Evolutionary conservation across 2,329 filamentous ascomycete species (phyloP), one percentile per base, ranked within the genome.

Genomic region (Pseudogymnoascus sp.): DNA sequence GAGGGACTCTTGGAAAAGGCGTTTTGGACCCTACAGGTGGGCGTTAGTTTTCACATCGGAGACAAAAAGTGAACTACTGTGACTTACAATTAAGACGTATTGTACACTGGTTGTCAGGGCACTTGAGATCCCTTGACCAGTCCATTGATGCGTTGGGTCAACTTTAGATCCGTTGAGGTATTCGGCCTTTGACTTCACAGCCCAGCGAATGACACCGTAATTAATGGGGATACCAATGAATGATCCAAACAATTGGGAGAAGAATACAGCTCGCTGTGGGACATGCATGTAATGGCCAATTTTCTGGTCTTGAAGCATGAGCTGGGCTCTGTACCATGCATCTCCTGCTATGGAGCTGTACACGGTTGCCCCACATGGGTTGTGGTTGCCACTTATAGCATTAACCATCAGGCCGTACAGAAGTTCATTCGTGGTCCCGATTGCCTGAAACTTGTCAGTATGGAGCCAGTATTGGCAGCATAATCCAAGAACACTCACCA

Each of bases 241-340:
- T 14, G 79, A 81, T 3, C 81, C 83, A 32, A 85, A 82, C 3
- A 86, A 74, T 66, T 86, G 83, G 1, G 80, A 81, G 68, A 85
- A 82, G 72, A 86, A 85, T 5, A 85, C 78, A 0, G 78, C 74
- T 11, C 79, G 78, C 1, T 83, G 83, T 0, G 82, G 81, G 0
- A 86, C 76, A 60, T 86, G 81, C 78, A 84, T 83, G 65, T 85
- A 86, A 65, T 85, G 82, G 0, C 82, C 83, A n/a, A 86, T 83
- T 67, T 85, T 83, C 67, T 82, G 80, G 66, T 86, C 83, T 65
- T 86, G 82, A 0, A 85, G 73, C 74, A 84, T 82, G 20, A 78
- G 75, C 64, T 82, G 80, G 0, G 80, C 80, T 14, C 80, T 72
- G 62, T 84, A 84, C 83, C 83, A 86, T 2, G 82, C 81, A 60